Base-by-base conservation (phyloP, 2,329 filamentous ascomycete species). In the Penicillium capsulatum region DNA sequence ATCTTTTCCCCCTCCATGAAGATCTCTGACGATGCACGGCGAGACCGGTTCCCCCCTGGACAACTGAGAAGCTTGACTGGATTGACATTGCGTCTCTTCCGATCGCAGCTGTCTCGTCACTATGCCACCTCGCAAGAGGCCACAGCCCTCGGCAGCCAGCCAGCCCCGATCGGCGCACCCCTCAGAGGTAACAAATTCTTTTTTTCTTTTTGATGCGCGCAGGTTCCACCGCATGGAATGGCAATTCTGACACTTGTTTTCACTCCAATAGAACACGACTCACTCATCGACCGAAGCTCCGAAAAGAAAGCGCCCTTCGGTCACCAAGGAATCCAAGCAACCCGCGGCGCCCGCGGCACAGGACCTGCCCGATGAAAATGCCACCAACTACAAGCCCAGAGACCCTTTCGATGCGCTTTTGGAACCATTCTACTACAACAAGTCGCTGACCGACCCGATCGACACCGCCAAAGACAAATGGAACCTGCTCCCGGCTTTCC, bases 401-500 rank as follows among this genome's bases (percentile, higher is more conserved):
- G 63, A 66, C 47, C 63, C 63, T 14, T 82, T 82, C 55, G 77
- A 83, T 55, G 77, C 79, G 26, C 69, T 84, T 17, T 72, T 85
- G 17, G 74, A 84, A 57, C 81, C 82, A 0, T 84, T 84, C 59
- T 85, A 86, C 63, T 80, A 81, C 55, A 79, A 74, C 45, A 85
- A 84, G 60, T 73, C 73, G 34, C 63, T 84, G 40, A 83, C 79
- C 0, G 82, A 84, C 58, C 80, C 81, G 3, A 85, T 86, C 56
- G 74, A 83, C 45, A 84, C 81, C 1, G 81, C 80, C 17, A 70
- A 68, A 58, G 92, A 98, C 71, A 98, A 98, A 74, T 96, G 91
- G 80, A 95, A 97, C 64, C 75, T 98, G 29, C 71, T 98, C 17
- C 94, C 92, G 0, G 92, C 92, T n/a, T 98, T 98, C 65, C 72